phyloP scores from a whole-genome alignment of 352 stramenopile species.

The Achlya hypogyna region DNA sequence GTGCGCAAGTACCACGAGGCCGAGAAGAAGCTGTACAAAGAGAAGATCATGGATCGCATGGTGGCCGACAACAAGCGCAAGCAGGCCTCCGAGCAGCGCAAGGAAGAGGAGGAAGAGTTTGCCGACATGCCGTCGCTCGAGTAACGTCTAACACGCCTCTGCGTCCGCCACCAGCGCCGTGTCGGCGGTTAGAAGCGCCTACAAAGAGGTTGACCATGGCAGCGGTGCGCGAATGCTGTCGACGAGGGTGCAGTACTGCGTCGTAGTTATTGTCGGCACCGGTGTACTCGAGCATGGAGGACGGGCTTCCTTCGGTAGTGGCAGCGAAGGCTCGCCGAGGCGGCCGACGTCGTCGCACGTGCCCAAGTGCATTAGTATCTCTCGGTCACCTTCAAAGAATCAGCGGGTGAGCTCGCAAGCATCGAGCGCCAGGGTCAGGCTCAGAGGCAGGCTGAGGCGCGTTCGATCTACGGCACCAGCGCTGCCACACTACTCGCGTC shows the following conservation, averaged over 20 bases:
- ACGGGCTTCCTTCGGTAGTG: too few species aligned
- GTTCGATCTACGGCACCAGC: too few species aligned
- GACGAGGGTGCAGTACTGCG: neutral
- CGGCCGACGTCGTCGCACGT: too few species aligned
- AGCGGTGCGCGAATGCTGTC: neutral
- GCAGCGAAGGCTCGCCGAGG: too few species aligned
- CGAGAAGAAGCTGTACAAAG: slow-evolving; percentile 83
- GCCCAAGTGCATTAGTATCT: too few species aligned
- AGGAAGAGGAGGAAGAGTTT: slow-evolving; percentile 58
- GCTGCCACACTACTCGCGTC: too few species aligned
- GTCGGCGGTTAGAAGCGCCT: neutral
- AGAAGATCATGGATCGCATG: slow-evolving; percentile 82
- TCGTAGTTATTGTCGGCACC: neutral
- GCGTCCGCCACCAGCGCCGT: neutral
- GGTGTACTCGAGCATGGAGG: too few species aligned
- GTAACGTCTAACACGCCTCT: slow-evolving; percentile 24
- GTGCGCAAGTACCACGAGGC: slow-evolving; percentile 70
- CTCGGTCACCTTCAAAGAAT: too few species aligned
- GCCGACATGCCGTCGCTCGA: slow-evolving; percentile 78
- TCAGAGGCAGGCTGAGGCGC: too few species aligned
- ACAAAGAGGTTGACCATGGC: too few species aligned
- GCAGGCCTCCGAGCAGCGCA: slow-evolving; percentile 56
- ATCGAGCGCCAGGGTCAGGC: too few species aligned
- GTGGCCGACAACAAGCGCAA: slow-evolving; percentile 72
- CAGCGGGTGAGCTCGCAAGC: too few species aligned